Evolutionary conservation across 306 rosid genomes (phyloP).

Genomic region (Begonia peltatifolia): DNA sequence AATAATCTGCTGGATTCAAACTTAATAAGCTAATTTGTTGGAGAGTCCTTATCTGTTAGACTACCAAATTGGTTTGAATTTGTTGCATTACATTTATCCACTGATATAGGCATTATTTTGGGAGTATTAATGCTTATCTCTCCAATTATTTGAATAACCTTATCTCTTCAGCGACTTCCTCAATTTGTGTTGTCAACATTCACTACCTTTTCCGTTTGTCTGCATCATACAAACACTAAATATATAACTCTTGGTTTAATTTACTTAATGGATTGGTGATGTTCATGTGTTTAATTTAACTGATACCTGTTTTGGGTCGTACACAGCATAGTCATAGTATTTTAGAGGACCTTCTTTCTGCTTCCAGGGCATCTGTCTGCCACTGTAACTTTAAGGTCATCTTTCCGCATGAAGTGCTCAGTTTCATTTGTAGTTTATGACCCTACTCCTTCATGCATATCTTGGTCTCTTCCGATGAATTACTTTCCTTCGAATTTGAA

Average conservation of each 20-base stretch:
- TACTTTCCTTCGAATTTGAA: constrained; percentile 30
- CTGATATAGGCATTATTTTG: background rate
- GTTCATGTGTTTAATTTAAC: background rate
- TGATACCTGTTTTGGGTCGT: constrained; percentile 56
- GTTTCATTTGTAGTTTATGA: constrained; percentile 59
- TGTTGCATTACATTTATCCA: background rate
- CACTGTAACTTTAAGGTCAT: constrained; percentile 70
- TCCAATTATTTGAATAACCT: constrained; percentile 27
- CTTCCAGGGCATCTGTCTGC: constrained; percentile 38
- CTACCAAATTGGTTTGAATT: background rate
- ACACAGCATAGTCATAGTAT: constrained; percentile 63
- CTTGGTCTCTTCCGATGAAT: constrained; percentile 46
- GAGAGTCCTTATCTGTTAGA: too few species aligned
- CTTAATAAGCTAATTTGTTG: too few species aligned
- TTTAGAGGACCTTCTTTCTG: constrained; percentile 54
- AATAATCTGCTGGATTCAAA: too few species aligned
- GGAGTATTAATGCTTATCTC: background rate
- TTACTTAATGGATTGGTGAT: background rate
- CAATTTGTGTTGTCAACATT: constrained; percentile 57
- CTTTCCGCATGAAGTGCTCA: constrained; percentile 71
- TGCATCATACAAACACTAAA: constrained; percentile 5
- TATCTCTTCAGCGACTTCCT: constrained; percentile 35
- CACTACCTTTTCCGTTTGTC: constrained; percentile 43
- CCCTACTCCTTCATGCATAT: constrained; percentile 54
- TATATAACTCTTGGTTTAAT: background rate